Base-by-base conservation (phyloP, 78 protist genomes). In the Pigoraptor vietnamica region DNA sequence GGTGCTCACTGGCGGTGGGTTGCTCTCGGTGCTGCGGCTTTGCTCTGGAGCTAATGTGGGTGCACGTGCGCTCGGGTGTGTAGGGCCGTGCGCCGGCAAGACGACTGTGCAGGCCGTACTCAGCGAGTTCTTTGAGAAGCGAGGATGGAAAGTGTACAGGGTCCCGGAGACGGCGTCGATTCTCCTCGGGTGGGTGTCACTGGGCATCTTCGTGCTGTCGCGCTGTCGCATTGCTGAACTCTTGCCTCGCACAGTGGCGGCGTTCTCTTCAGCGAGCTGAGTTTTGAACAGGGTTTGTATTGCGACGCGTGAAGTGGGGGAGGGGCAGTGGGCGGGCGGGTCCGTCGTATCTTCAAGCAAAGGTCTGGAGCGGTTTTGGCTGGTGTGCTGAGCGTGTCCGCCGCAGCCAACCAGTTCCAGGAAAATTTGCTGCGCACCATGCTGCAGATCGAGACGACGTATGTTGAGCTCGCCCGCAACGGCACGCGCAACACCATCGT, bases 31-130 rank as follows among this genome's bases (percentile, higher is more conserved):
- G 14, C 14, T 6, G 14, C 29, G 67, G 29, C 67, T 21, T 14
- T 6, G 67, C 67, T 21, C 67, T 48, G 67, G 29, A 48, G 14
- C 6, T 48, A 14, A 6, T 48, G 14, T 6, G 67, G 29, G 67
- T 48, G 67, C 67, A 48, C 67, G 67, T 48, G 67, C 14, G 14
- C 14, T 6, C 14, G 67, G 14, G 67, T 48, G 29, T 48, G 67
- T 19, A 79, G 84, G 92, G n/a, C 92, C 92, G 10, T 90, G 92
- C 88, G 92, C 92, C 37, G 92, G 92, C 23, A 90, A 90, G 84
- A 90, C 92, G 34, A 90, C 92, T 21, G 86, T 48, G 39, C 81
- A 36, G 67, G 9, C 92, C 25, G 35, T 48, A 33, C 55, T 90
- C 55, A 29, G 35, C 88, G 84, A 39, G 29, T 34, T 23, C 32